Percentiles rank a stretch among this genome's conserved stretches.
phyloP scores from a whole-genome alignment of 2,329 filamentous ascomycete species.

The Acarospora socialis region DNA sequence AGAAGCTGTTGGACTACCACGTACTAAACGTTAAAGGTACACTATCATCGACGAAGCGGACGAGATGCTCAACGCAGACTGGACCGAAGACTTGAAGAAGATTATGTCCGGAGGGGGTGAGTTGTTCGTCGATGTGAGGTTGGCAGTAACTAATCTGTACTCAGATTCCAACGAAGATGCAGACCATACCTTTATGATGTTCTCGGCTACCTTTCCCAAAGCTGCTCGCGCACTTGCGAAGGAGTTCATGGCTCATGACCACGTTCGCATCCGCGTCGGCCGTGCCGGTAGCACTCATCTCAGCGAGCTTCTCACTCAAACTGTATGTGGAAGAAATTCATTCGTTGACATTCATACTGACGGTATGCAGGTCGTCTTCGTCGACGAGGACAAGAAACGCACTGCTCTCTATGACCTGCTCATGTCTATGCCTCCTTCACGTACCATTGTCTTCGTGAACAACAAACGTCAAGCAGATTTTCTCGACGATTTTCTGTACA shows the following conservation, averaged over 20 bases:
- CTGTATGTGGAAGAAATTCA: conserved; percentile 22
- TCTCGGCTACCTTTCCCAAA: conserved; percentile 89
- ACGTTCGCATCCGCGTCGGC: conserved; percentile 72
- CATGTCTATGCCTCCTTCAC: conserved; percentile 51
- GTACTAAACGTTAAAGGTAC: conserved; percentile 28
- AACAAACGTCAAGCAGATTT: conserved; percentile 63
- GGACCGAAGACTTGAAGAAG: conserved; percentile 59
- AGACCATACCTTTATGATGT: conserved; percentile 61
- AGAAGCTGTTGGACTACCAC: not conserved
- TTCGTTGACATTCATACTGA: conserved; percentile 10
- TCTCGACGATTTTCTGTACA: conserved; percentile 77
- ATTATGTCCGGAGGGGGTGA: conserved; percentile 72
- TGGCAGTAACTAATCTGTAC: conserved; percentile 13
- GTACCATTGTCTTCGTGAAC: conserved; percentile 87
- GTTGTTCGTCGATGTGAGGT: conserved; percentile 19
- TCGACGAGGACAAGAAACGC: conserved; percentile 53
- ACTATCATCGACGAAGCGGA: conserved; percentile 88
- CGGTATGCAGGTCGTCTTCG: conserved; percentile 43
- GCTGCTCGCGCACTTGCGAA: conserved; percentile 60
- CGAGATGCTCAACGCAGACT: conserved; percentile 70
- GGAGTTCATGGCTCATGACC: conserved; percentile 57
- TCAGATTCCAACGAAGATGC: conserved; percentile 60
- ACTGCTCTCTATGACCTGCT: conserved; percentile 59
- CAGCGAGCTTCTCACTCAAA: conserved; percentile 77
- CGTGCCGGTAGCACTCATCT: conserved; percentile 68